Evolutionary conservation across 139 green algal genomes (phyloP).

Genomic region (Volvox reticuliferus): DNA sequence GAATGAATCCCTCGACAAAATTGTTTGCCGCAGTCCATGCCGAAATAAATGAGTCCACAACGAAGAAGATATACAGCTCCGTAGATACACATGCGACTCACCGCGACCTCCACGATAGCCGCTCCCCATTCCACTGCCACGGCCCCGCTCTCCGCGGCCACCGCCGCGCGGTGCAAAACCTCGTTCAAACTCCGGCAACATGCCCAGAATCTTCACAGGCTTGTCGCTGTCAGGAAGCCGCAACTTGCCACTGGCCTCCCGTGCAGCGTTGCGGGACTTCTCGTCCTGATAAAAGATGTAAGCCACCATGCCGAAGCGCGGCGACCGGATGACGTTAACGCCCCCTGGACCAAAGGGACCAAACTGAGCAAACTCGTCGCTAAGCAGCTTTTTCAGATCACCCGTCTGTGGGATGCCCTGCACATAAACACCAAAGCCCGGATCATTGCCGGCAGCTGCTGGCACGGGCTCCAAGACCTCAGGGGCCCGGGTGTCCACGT

Average conservation of each 20-base stretch:
- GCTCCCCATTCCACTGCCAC: constrained; percentile 15
- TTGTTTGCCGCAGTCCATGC: too few relatives aligned
- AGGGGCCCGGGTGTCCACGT: background rate
- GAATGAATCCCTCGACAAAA: too few relatives aligned
- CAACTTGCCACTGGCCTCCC: constrained; percentile 28
- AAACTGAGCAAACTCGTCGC: constrained; percentile 13
- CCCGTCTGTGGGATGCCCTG: constrained; percentile 23
- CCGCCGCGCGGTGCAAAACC: constrained; percentile 18
- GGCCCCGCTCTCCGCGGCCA: constrained; percentile 34
- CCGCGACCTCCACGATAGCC: constrained; percentile 25
- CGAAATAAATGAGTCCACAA: too few relatives aligned
- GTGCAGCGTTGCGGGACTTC: constrained; percentile 5
- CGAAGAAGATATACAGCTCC: background rate
- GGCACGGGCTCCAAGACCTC: background rate
- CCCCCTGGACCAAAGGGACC: constrained; percentile 1
- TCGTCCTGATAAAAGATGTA: constrained; percentile 39
- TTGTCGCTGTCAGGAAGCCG: constrained; percentile 12
- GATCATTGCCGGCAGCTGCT: background rate
- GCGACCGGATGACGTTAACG: constrained; percentile 35
- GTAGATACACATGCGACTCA: background rate
- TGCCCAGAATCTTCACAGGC: constrained; percentile 26
- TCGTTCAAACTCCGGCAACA: constrained; percentile 23
- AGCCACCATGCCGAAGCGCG: constrained; percentile 40
- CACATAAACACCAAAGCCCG: constrained; percentile 27
- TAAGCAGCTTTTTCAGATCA: constrained; percentile 24